Evolutionary conservation across 495 filamentous ascomycete species (phyloP).

Genomic region (Melanomma pulvis-pyrius): DNA sequence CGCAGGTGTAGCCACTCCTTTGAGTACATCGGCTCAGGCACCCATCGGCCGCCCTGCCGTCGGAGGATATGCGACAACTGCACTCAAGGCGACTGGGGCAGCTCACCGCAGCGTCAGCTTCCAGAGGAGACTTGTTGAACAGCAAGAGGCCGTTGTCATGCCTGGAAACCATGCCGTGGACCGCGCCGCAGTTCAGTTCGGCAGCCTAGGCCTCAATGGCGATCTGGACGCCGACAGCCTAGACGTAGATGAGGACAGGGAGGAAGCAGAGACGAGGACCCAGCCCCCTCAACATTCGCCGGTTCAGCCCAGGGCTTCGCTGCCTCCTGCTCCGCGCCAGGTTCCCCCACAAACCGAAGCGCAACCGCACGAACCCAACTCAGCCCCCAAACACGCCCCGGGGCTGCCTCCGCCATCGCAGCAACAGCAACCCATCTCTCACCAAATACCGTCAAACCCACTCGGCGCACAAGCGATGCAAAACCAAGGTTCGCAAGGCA

Average conservation of each 20-base stretch:
- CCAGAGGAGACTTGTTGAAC: constrained; percentile 82
- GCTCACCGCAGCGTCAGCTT: constrained; percentile 69
- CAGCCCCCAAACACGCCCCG: constrained; percentile 53
- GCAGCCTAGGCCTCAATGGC: constrained; percentile 89
- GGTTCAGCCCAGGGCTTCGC: constrained; percentile 80
- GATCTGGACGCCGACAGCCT: constrained; percentile 59
- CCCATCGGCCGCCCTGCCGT: constrained; percentile 62
- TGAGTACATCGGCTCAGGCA: constrained; percentile 59
- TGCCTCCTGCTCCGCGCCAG: constrained; percentile 69
- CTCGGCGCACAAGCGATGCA: constrained; percentile 52
- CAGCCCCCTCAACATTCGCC: constrained; percentile 95
- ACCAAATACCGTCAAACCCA: constrained; percentile 51
- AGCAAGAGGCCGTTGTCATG: constrained; percentile 98
- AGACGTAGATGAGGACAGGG: constrained; percentile 90
- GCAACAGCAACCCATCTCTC: constrained; percentile 45
- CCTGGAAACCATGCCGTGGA: constrained; percentile 97
- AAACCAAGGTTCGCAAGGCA: constrained; percentile 43
- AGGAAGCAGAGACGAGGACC: constrained; percentile 91
- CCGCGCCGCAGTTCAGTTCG: constrained; percentile 93
- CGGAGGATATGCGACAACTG: constrained; percentile 71
- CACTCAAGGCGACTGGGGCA: constrained; percentile 70
- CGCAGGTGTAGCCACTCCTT: constrained; percentile 57
- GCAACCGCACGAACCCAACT: constrained; percentile 35
- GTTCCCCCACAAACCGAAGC: constrained; percentile 36
- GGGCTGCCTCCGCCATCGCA: constrained; percentile 49